Evolutionary conservation across 495 filamentous ascomycete genomes (phyloP), one percentile per base, ranked within the genome.

Genomic region (Aspergillus taichungensis): DNA sequence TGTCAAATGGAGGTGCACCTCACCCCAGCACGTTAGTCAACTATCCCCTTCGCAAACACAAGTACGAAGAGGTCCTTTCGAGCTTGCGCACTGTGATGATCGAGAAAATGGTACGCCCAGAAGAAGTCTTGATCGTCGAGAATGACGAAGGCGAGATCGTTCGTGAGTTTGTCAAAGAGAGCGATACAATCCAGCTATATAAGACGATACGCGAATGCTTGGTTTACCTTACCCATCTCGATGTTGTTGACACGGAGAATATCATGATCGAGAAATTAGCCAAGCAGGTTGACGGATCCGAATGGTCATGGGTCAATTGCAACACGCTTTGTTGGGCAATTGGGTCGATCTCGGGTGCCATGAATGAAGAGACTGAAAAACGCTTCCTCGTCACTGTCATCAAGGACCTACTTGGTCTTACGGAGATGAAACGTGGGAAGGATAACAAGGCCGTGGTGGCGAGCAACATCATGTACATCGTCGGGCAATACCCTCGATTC

Each of bases 391-490:
- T 98, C 29, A 97, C 91, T 4, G 92, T 98, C 32, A 98, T 98
- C 56, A 98, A 98, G 67, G 92, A 98, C 62, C 78, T 98, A 11
- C 82, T 98, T n/a, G 92, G 94, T 0, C 74, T 98, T 40, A 98
- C 92, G 0, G 92, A 98, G 67, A 94, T 95, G 87, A 97, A 98
- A 69, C 84, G 94, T 39, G 92, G 92, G 34, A 98, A 98, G 57
- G 92, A 98, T 67, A 98, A 98, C 74, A 98, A 98, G 62, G 92
- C 92, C 13, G 94, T 98, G 2, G 92, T 98, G 40, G 92, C 92
- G 52, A 95, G 89, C 68, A 98, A 98, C 66, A 98, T 98, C 65
- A 98, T 98, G 92, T 98, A 98, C 59, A 98, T 98, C 63, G 92
- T 98, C 45, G 92, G 92, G 30, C 92, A 98, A 61, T 98, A 98